Evolutionary conservation across 192 early-diverging fungal genomes (phyloP).

Genomic region (Entrophospora sp.): DNA sequence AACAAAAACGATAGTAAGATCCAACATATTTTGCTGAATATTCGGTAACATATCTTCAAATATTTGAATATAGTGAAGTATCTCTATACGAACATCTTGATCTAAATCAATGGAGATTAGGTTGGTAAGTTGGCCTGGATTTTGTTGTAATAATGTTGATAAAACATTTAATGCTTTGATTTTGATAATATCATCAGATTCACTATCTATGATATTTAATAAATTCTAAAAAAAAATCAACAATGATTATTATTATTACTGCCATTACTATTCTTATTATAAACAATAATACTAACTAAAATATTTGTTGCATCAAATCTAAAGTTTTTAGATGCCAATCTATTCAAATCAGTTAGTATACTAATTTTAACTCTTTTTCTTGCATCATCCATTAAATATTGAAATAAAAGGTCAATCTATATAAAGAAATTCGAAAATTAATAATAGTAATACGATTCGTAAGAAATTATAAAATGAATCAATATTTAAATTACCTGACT

Average conservation of each 20-base stretch:
- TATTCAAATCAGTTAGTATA: not conserved
- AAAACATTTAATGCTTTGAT: not conserved
- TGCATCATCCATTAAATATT: not conserved
- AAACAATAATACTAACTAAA: not conserved
- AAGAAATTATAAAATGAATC: not conserved
- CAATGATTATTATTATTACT: not conserved
- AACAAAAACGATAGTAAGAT: not conserved
- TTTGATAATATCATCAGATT: not conserved
- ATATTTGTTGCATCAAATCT: not conserved
- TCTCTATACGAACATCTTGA: not conserved
- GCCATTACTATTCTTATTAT: not conserved
- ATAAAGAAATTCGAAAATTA: not conserved
- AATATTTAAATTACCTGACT: not conserved
- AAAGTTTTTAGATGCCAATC: not conserved
- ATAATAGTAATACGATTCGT: not conserved
- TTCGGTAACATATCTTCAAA: slow-evolving; percentile 4
- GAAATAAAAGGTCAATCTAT: slow-evolving; percentile 4
- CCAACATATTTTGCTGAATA: not conserved
- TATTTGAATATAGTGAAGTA: not conserved
- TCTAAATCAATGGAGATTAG: not conserved
- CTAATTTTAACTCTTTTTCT: not conserved
- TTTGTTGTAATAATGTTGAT: not conserved
- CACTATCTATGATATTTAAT: not conserved
- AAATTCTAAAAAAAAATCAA: not conserved
- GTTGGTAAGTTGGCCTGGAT: not conserved